Percentiles rank a stretch among this genome's conserved stretches.
These are phyloP conservation scores for Penicillium mononematosum DNA, from an alignment of 495 filamentous ascomycete genomes.

Conservation along the genomic window DNA sequence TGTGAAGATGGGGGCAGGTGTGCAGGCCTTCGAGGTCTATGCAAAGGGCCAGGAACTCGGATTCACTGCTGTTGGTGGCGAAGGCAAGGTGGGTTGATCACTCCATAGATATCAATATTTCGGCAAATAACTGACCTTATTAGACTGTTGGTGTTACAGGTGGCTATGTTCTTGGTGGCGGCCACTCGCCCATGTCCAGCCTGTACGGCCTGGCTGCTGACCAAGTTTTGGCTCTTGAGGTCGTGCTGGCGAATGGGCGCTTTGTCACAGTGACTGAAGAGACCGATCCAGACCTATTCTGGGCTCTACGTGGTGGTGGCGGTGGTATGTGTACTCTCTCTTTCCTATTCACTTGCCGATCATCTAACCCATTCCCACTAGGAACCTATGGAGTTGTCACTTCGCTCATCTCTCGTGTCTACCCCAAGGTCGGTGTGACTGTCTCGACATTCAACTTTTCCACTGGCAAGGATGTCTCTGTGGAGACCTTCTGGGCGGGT, in stretches of 20 bases:
- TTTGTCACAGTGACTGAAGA: slow-evolving; percentile 50
- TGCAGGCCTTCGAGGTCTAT: slow-evolving; percentile 54
- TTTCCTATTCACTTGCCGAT: background rate
- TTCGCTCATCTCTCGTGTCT: slow-evolving; percentile 48
- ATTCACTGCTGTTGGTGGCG: slow-evolving; percentile 55
- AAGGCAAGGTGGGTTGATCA: slow-evolving; percentile 36
- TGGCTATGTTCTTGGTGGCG: slow-evolving; percentile 45
- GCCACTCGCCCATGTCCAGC: slow-evolving; percentile 51
- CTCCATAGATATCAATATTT: background rate
- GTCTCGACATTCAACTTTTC: slow-evolving; percentile 43
- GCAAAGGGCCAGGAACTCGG: slow-evolving; percentile 42
- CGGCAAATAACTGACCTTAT: background rate
- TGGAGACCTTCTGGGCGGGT: slow-evolving; percentile 50
- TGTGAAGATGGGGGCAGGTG: slow-evolving; percentile 58
- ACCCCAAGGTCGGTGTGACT: slow-evolving; percentile 40
- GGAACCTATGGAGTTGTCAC: slow-evolving; percentile 53
- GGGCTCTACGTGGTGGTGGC: slow-evolving; percentile 41
- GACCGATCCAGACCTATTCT: slow-evolving; percentile 61
- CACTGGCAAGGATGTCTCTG: slow-evolving; percentile 31
- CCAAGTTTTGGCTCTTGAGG: slow-evolving; percentile 46
- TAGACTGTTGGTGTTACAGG: slow-evolving; percentile 42
- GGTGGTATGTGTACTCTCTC: slow-evolving; percentile 12
- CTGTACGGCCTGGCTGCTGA: slow-evolving; percentile 54
- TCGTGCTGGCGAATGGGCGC: slow-evolving; percentile 56
- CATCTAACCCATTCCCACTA: background rate